These are phyloP conservation scores for Boletellus ananiceps DNA, from an alignment of 768 basidiomycete species.

Conservation along the genomic window DNA sequence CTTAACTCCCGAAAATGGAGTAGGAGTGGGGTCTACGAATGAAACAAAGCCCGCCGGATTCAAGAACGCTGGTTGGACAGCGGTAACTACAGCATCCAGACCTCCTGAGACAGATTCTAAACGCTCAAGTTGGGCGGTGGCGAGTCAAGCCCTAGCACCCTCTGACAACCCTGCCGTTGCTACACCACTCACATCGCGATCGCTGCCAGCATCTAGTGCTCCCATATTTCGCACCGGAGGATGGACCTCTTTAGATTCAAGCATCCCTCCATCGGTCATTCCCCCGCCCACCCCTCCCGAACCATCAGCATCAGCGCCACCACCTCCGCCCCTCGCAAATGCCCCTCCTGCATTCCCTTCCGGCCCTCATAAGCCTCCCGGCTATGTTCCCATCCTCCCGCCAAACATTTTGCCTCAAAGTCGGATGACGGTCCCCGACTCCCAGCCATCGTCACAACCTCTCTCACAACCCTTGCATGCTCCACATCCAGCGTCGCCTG, in stretches of 20 bases:
- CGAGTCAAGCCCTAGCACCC: conserved; percentile 17
- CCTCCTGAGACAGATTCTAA: conserved; percentile 9
- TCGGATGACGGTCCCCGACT: conserved; percentile 3
- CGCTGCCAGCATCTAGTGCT: conserved; percentile 22
- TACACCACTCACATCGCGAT: conserved; percentile 17
- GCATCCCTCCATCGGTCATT: conserved; percentile 30
- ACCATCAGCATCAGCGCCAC: conserved; percentile 2
- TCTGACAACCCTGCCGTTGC: conserved; percentile 5
- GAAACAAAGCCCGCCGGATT: conserved; percentile 27
- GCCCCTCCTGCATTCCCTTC: neutral
- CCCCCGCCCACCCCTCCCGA: conserved; percentile 20
- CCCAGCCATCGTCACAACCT: conserved; percentile 11
- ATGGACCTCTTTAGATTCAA: conserved; percentile 62
- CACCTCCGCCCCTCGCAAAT: conserved; percentile 18
- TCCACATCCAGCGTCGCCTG: conserved; percentile 20
- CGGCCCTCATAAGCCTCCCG: conserved; percentile 9
- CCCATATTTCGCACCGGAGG: conserved; percentile 58
- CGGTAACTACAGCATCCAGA: conserved; percentile 22
- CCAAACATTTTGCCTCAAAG: conserved; percentile 5
- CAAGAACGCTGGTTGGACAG: conserved; percentile 51
- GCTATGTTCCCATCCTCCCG: conserved; percentile 10
- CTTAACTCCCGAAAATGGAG: conserved; percentile 16
- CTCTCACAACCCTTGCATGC: conserved; percentile 7
- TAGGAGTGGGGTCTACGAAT: conserved; percentile 6
- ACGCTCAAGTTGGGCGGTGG: conserved; percentile 14